phyloP scores from a whole-genome alignment of 805 yeast genomes.

The Suhomyces xylopsoci region DNA sequence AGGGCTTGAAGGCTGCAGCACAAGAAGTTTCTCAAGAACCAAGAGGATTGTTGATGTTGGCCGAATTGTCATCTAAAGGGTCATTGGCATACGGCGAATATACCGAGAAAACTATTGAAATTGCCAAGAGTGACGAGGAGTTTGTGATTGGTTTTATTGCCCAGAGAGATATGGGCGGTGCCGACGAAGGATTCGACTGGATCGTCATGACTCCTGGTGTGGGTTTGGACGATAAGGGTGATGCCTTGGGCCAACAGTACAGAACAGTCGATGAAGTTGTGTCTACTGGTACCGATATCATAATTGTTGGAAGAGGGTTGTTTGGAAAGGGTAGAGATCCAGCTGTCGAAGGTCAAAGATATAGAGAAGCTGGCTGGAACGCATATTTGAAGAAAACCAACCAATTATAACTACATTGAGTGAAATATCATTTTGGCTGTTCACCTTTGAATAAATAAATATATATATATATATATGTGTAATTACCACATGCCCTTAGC shows the following conservation, averaged over 20 bases:
- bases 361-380: conserved; percentile 91
- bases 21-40: conserved; percentile 70
- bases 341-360: conserved; percentile 78
- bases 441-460: background rate
- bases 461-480: background rate
- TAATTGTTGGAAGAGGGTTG: conserved; percentile 97
- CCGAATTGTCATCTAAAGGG: conserved; percentile 92
- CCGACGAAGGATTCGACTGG: conserved; percentile 89
- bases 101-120: conserved; percentile 82
- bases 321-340: conserved; percentile 95
- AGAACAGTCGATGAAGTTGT: conserved; percentile 87
- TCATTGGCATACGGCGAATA: conserved; percentile 91
- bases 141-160: conserved; percentile 98
- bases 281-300: conserved; percentile 83
- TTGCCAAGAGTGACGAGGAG: conserved; percentile 75
- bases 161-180: conserved; percentile 81
- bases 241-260: conserved; percentile 93
- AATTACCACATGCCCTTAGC: background rate
- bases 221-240: conserved; percentile 95
- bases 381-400: conserved; percentile 58
- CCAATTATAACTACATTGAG: background rate
- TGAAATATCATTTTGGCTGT: background rate
- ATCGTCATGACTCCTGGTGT: conserved; percentile 97
- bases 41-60: conserved; percentile 90
- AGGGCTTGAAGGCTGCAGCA: conserved; percentile 81